phyloP scores from a whole-genome alignment of 495 filamentous ascomycete genomes.

The Rusavskia elegans region DNA sequence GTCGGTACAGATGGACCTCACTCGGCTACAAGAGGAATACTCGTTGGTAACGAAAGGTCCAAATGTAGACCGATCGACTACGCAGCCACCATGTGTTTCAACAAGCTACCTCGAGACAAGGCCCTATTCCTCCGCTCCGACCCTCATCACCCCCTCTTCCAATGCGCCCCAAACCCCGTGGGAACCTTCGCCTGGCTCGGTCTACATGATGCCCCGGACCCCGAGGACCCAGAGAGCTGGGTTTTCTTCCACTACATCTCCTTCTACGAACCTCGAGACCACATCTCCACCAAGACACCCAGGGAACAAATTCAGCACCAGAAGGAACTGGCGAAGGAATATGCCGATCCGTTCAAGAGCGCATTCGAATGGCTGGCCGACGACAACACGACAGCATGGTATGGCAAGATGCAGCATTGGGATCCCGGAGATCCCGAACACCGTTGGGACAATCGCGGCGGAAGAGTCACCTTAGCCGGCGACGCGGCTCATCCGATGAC shows the following conservation, averaged over 20 bases:
- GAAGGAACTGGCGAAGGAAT: not conserved
- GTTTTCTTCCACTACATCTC: conserved; percentile 14
- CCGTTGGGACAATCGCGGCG: conserved; percentile 24
- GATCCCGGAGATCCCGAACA: not conserved
- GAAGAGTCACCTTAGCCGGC: conserved; percentile 28
- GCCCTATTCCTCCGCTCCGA: not conserved
- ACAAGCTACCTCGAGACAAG: not conserved
- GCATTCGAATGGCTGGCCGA: conserved; percentile 27
- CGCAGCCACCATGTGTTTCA: not conserved
- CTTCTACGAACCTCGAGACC: not conserved
- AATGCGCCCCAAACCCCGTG: not conserved
- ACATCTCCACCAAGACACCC: not conserved
- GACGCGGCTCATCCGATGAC: conserved; percentile 30
- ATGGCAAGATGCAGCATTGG: conserved; percentile 1
- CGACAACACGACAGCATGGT: not conserved
- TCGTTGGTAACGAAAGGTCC: conserved; percentile 4
- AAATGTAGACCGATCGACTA: not conserved
- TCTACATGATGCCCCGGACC: conserved; percentile 23
- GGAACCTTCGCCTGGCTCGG: not conserved
- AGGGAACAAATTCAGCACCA: not conserved
- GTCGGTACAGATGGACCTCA: conserved; percentile 10
- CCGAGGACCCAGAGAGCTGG: conserved; percentile 25
- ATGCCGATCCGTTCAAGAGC: conserved; percentile 19
- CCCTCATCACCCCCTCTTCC: not conserved
- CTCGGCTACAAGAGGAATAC: conserved; percentile 3